Conservation (phyloP, 2,329 filamentous ascomycete species). For the Exophiala xenobiotica region DNA sequence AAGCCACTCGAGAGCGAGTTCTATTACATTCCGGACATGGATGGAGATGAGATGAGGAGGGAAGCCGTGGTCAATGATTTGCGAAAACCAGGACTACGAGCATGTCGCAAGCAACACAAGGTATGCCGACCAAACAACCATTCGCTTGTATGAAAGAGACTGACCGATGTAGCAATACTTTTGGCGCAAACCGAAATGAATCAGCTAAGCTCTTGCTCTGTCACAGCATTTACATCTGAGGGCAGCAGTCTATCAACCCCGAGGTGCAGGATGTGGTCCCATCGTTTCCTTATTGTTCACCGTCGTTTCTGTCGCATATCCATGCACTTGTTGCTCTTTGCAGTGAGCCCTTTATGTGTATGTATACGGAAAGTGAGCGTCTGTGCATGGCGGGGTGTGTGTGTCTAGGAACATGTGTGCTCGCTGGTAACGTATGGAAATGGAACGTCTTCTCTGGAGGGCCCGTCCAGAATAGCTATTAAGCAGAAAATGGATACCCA, state of each 20-base stretch:
- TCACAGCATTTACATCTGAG: neutral
- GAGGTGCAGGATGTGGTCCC: conserved; percentile 7
- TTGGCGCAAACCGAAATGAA: conserved; percentile 64
- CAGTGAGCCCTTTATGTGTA: neutral
- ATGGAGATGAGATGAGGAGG: conserved; percentile 73
- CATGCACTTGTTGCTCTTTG: neutral
- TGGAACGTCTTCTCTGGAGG: no score
- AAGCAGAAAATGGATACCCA: no score
- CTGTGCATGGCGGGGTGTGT: conserved; percentile 1
- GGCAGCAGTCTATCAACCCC: neutral
- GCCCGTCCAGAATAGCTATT: no score
- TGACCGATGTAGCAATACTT: conserved; percentile 63
- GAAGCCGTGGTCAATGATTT: conserved; percentile 82
- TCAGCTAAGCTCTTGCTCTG: no score
- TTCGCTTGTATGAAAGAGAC: conserved; percentile 6
- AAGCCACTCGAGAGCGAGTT: conserved; percentile 94
- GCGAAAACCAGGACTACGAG: conserved; percentile 82
- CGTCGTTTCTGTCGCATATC: neutral
- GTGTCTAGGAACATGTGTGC: no score
- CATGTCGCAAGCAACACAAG: conserved; percentile 96
- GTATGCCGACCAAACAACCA: conserved; percentile 51
- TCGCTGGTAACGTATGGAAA: no score
- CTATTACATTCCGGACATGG: conserved; percentile 89
- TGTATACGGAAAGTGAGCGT: no score
- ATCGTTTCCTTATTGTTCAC: conserved; percentile 19